These are phyloP conservation scores for Leucogyrophana mollusca DNA, from an alignment of 768 basidiomycete genomes.

Conservation along the genomic window DNA sequence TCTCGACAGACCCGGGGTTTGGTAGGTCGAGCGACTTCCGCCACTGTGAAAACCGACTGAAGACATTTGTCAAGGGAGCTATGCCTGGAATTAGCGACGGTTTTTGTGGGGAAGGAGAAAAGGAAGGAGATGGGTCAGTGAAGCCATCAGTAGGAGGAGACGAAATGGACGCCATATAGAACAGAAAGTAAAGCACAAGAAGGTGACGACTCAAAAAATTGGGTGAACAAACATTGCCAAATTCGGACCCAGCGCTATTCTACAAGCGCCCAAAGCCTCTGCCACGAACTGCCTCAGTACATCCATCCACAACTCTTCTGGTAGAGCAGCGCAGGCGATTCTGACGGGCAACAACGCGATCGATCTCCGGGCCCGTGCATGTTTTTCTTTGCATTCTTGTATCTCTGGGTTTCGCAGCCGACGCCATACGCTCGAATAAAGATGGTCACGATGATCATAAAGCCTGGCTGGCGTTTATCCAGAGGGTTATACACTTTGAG, in stretches of 20 bases:
- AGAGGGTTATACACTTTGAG: too few relatives aligned
- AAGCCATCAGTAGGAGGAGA: constrained; percentile 38
- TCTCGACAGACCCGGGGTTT: constrained; percentile 92
- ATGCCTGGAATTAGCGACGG: constrained; percentile 32
- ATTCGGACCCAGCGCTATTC: constrained; percentile 4
- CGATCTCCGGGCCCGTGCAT: too few relatives aligned
- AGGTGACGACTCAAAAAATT: constrained; percentile 34
- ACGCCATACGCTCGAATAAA: too few relatives aligned
- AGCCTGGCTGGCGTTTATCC: too few relatives aligned
- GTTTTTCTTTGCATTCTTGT: too few relatives aligned
- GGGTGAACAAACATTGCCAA: constrained; percentile 23
- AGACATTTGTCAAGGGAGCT: constrained; percentile 63
- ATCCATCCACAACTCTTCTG: too few relatives aligned
- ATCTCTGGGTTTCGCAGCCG: too few relatives aligned
- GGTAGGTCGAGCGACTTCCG: constrained; percentile 78
- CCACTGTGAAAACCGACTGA: constrained; percentile 78
- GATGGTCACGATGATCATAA: too few relatives aligned
- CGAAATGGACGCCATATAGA: constrained; percentile 45
- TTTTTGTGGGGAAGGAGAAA: constrained; percentile 34
- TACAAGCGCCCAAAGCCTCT: too few relatives aligned
- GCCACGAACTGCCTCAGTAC: too few relatives aligned
- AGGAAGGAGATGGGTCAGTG: constrained; percentile 35
- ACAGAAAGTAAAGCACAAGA: constrained; percentile 24
- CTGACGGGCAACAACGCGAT: too few relatives aligned
- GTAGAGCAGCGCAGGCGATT: too few relatives aligned